Evolutionary conservation across 2,329 filamentous ascomycete species (phyloP), one percentile per base, ranked within the genome.

Genomic region (Alternaria sp.): DNA sequence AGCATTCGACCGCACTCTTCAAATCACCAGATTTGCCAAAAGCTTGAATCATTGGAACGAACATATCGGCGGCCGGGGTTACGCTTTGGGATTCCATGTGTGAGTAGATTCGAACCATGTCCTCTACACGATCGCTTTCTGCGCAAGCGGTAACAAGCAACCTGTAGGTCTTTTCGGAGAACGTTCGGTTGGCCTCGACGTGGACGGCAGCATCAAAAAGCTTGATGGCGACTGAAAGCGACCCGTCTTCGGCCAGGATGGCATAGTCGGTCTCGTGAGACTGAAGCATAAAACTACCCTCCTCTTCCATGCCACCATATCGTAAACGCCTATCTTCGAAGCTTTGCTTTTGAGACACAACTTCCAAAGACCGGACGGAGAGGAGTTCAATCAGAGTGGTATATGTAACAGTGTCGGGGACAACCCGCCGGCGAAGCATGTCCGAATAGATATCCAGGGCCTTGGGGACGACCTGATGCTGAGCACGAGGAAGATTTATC

Each of bases 381-480:
- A 99, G 83, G 37, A 97, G 82, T 57, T 90, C 88, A 54, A 99
- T 90, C 17, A 99, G 83, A 33, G 93, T 93, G 72, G 92, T 88
- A 79, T 96, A 98, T 0, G 94, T 98, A 56, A 90, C 86, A 53
- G 88, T 88, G 75, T 97, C 90, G 7, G 94, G 93, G 21, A 85
- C 81, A 24, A 98, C 89, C 68, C 89, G 90, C 65, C 93, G 90
- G 65, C 90, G 88, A 68, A 97, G 87, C 95, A 99, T 98, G 75
- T 98, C 93, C 14, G 93, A 90, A 77, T 98, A 99, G 51, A 99
- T 91, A 80, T 97, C 93, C 51, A 98, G 84, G 5, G 92, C 93
- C 81, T 96, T 96, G 61, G 92, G 90, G 13, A 96, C 91, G 51
- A 95, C 88, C 79, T 96, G 90, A 53, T 90, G 90, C 77, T 89